Conservation (phyloP, 345 rosid species). For the Sisymbrium altissimum region DNA sequence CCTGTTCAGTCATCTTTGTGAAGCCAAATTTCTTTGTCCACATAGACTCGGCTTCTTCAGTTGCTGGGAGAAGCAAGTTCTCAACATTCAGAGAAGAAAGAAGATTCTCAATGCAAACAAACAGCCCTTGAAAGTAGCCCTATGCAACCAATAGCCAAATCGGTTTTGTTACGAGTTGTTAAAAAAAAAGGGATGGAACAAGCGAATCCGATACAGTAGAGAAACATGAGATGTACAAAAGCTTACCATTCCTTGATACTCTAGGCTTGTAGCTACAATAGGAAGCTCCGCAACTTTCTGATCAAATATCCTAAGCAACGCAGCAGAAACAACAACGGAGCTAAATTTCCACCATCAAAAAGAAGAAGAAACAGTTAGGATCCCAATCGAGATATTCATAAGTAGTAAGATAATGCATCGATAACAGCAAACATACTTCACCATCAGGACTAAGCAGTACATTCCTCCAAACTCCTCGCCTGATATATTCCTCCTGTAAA, state of each 20-base stretch:
- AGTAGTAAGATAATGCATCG: not conserved
- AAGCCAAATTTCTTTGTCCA: conserved; percentile 88
- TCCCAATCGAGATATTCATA: not conserved
- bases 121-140: conserved; percentile 88
- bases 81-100: conserved; percentile 60
- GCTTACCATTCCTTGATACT: conserved; percentile 81
- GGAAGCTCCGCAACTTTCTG: conserved; percentile 91
- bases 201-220: not conserved
- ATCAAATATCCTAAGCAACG: conserved; percentile 79
- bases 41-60: conserved; percentile 83
- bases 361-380: not conserved
- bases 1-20: conserved; percentile 56
- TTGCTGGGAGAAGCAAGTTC: conserved; percentile 86
- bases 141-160: conserved; percentile 25
- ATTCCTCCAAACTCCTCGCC: conserved; percentile 91
- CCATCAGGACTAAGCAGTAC: conserved; percentile 63
- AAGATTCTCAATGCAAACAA: conserved; percentile 67
- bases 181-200: not conserved
- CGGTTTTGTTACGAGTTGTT: not conserved
- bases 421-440: conserved; percentile 47
- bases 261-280: conserved; percentile 77
- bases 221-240: not conserved
- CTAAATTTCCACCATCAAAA: conserved; percentile 31
- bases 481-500: conserved; percentile 70
- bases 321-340: conserved; percentile 76